phyloP scores from a whole-genome alignment of 371 early-diverging fungal species.

The Cokeromyces recurvatus region DNA sequence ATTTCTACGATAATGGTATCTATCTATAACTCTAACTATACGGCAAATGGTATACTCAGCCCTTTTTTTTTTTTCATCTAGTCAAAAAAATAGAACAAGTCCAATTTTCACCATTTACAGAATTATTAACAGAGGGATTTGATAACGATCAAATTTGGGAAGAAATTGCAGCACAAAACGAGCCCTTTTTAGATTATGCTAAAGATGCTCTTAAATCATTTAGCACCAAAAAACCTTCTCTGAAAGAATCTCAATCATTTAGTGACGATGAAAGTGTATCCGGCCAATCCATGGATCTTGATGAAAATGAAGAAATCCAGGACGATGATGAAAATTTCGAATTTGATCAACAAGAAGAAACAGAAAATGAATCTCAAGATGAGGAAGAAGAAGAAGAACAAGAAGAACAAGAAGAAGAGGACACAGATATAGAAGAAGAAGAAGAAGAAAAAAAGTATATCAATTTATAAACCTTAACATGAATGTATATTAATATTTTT shows the following conservation, averaged over 20 bases:
- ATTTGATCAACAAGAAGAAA: slow-evolving; percentile 28
- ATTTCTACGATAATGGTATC: slow-evolving; percentile 55
- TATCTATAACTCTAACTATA: too few species aligned
- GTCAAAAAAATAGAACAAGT: slow-evolving; percentile 45
- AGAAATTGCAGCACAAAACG: slow-evolving; percentile 81
- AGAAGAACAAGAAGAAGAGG: slow-evolving; percentile 4
- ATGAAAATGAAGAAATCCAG: slow-evolving; percentile 27
- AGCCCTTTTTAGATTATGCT: slow-evolving; percentile 70
- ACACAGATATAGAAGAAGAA: slow-evolving; percentile 22
- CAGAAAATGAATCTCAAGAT: slow-evolving; percentile 22
- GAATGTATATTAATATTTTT: too few species aligned
- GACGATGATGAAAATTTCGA: slow-evolving; percentile 13
- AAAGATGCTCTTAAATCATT: slow-evolving; percentile 44
- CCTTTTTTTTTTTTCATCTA: slow-evolving; percentile 9
- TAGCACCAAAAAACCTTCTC: not conserved
- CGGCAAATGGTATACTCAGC: too few species aligned
- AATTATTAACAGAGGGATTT: slow-evolving; percentile 72
- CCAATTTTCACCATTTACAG: slow-evolving; percentile 50
- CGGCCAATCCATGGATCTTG: slow-evolving; percentile 30
- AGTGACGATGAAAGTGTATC: slow-evolving; percentile 20
- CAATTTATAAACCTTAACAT: too few species aligned
- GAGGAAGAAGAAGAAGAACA: slow-evolving; percentile 10
- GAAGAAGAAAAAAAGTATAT: slow-evolving; percentile 14
- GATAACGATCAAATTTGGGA: slow-evolving; percentile 92
- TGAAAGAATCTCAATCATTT: not conserved